Evolutionary conservation across 2,329 filamentous ascomycete species (phyloP).

Genomic region (Aspergillus persii): DNA sequence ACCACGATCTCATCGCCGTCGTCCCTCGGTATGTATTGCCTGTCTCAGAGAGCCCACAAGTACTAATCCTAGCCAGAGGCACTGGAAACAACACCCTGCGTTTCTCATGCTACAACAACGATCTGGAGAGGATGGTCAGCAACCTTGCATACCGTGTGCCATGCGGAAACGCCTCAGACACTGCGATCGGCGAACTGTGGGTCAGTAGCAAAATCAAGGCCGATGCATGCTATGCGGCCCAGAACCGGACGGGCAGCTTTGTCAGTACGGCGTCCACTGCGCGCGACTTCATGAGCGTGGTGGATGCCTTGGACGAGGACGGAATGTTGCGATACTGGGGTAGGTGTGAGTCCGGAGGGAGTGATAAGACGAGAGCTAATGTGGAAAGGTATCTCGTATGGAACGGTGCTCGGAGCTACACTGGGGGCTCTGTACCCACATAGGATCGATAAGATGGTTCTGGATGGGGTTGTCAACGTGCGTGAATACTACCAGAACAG

Average conservation of each 20-base stretch:
- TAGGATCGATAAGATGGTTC: constrained; percentile 8
- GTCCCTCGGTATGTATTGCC: neutral
- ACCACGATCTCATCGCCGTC: neutral
- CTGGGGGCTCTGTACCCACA: constrained; percentile 17
- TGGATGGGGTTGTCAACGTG: constrained; percentile 17
- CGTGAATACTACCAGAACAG: constrained; percentile 10
- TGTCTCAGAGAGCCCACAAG: neutral
- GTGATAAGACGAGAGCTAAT: neutral
- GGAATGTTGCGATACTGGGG: constrained; percentile 43
- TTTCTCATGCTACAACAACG: neutral
- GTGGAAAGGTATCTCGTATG: constrained; percentile 10
- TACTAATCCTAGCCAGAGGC: neutral
- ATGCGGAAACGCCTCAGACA: neutral
- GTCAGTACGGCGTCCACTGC: constrained; percentile 45
- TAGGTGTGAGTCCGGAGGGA: neutral
- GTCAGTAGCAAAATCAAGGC: neutral
- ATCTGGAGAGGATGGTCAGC: neutral
- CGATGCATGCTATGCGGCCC: neutral
- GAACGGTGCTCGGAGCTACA: constrained; percentile 13
- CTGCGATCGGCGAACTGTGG: neutral
- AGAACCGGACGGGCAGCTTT: constrained; percentile 12
- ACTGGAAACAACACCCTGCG: neutral
- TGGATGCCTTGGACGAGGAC: constrained; percentile 43
- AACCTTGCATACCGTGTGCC: neutral
- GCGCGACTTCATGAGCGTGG: constrained; percentile 45